Percentiles rank a stretch among this genome's conserved stretches.
Conservation (phyloP, 2,329 filamentous ascomycete species). For the Geosmithia putterillii region DNA sequence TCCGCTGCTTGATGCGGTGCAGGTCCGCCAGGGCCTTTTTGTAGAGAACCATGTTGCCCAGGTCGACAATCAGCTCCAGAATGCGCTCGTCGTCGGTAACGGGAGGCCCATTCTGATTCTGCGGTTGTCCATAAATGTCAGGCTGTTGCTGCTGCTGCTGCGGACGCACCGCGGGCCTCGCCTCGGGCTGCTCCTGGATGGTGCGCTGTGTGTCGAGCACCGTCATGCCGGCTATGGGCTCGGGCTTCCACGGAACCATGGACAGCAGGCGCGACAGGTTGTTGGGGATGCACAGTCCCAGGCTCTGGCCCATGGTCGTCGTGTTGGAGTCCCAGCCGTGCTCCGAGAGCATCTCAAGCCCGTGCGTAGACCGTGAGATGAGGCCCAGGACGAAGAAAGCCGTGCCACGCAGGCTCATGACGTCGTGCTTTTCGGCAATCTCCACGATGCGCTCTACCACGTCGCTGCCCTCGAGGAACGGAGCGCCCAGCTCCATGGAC, state of each 20-base stretch:
- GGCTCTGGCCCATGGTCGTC: constrained; percentile 66
- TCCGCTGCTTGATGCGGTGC: constrained; percentile 63
- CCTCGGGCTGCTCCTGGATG: constrained; percentile 29
- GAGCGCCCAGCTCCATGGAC: constrained; percentile 92
- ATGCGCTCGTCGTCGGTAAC: constrained; percentile 75
- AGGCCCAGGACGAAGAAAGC: constrained; percentile 93
- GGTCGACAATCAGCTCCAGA: constrained; percentile 70
- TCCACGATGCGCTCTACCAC: constrained; percentile 78
- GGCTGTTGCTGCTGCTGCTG: constrained; percentile 27
- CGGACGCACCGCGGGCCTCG: constrained; percentile 25
- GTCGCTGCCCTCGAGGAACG: constrained; percentile 81
- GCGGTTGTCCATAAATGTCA: constrained; percentile 40
- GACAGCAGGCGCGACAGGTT: constrained; percentile 70
- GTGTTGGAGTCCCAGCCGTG: constrained; percentile 89
- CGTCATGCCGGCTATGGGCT: constrained; percentile 30
- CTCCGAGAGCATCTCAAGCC: constrained; percentile 80
- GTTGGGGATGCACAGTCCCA: constrained; percentile 79
- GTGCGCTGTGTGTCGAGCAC: constrained; percentile 42
- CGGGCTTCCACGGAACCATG: constrained; percentile 47
- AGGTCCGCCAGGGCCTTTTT: constrained; percentile 79
- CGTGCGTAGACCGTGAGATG: constrained; percentile 83
- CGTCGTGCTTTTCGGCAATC: constrained; percentile 78
- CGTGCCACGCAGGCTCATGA: constrained; percentile 88
- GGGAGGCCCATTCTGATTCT: constrained; percentile 42
- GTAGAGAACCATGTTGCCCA: constrained; percentile 87